These are phyloP conservation scores for Leccinum boreale DNA, from an alignment of 768 basidiomycete species.

Conservation along the genomic window DNA sequence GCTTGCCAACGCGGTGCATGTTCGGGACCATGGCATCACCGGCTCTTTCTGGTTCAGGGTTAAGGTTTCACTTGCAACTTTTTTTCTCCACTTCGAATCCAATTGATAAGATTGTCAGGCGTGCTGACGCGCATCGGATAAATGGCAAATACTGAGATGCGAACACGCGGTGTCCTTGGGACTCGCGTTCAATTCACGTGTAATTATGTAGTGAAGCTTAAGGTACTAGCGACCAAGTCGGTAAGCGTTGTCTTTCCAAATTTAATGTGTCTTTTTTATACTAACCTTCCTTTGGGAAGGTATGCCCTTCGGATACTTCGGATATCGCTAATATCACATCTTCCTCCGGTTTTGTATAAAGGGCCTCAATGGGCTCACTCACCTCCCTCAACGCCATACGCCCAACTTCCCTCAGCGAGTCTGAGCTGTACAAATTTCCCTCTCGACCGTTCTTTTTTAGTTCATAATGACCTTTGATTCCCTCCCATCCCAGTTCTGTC, in stretches of 20 bases:
- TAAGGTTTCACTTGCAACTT: conserved; percentile 14
- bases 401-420: conserved; percentile 22
- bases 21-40: conserved; percentile 2
- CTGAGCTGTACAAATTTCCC: conserved; percentile 23
- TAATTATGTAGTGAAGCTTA: conserved; percentile 28
- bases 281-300: conserved; percentile 21
- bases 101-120: conserved; percentile 1
- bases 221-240: conserved; percentile 28
- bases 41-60: conserved; percentile 12
- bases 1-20: neutral
- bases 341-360: conserved; percentile 27
- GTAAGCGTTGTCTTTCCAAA: conserved; percentile 23
- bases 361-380: conserved; percentile 8
- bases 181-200: conserved; percentile 19
- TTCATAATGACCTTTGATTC: conserved; percentile 29
- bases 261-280: conserved; percentile 27
- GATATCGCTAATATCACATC: conserved; percentile 19
- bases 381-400: conserved; percentile 6
- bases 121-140: conserved; percentile 1
- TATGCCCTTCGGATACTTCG: conserved; percentile 17
- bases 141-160: conserved; percentile 21
- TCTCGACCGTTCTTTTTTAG: conserved; percentile 12
- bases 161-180: conserved; percentile 29
- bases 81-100: conserved; percentile 1
- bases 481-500: conserved; percentile 35